Conservation (phyloP, 371 early-diverging fungal genomes). For the Amoeboaphelidium occidentale region DNA sequence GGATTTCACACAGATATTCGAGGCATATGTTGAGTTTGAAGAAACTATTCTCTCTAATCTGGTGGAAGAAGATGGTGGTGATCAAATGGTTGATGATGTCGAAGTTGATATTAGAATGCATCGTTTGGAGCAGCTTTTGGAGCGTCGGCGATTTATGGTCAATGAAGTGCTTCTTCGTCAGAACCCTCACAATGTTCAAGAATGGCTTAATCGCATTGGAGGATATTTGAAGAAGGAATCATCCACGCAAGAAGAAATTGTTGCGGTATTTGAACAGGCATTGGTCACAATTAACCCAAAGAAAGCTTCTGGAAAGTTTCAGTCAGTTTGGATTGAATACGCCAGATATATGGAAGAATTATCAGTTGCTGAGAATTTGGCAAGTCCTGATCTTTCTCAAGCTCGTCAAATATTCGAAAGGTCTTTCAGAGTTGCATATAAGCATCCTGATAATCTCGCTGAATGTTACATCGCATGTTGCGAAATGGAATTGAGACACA, state of each 20-base stretch:
- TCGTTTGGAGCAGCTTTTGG: slow-evolving; percentile 70
- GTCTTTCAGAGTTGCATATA: slow-evolving; percentile 45
- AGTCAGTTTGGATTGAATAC: slow-evolving; percentile 59
- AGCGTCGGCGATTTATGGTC: slow-evolving; percentile 74
- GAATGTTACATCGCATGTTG: slow-evolving; percentile 81
- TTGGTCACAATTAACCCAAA: slow-evolving; percentile 49
- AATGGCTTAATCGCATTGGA: slow-evolving; percentile 64
- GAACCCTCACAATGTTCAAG: slow-evolving; percentile 67
- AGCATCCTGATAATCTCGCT: slow-evolving; percentile 55
- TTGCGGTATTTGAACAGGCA: slow-evolving; percentile 36
- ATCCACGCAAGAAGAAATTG: slow-evolving; percentile 10
- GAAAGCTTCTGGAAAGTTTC: slow-evolving; percentile 46
- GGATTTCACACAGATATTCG: slow-evolving; percentile 85
- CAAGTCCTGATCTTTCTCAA: slow-evolving; percentile 22
- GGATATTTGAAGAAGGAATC: slow-evolving; percentile 16
- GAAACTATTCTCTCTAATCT: slow-evolving; percentile 3
- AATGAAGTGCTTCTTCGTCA: slow-evolving; percentile 79
- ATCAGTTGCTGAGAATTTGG: slow-evolving; percentile 23
- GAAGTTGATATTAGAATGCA: slow-evolving; percentile 59
- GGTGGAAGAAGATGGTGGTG: slow-evolving; percentile 21
- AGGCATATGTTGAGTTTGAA: slow-evolving; percentile 13
- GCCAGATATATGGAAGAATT: slow-evolving; percentile 23
- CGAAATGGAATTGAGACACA: slow-evolving; percentile 62
- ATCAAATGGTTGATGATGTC: slow-evolving; percentile 14
- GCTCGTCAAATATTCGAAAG: slow-evolving; percentile 63